Base-by-base conservation (phyloP, 805 yeast species). In the Isabelozyma rhagii region DNA sequence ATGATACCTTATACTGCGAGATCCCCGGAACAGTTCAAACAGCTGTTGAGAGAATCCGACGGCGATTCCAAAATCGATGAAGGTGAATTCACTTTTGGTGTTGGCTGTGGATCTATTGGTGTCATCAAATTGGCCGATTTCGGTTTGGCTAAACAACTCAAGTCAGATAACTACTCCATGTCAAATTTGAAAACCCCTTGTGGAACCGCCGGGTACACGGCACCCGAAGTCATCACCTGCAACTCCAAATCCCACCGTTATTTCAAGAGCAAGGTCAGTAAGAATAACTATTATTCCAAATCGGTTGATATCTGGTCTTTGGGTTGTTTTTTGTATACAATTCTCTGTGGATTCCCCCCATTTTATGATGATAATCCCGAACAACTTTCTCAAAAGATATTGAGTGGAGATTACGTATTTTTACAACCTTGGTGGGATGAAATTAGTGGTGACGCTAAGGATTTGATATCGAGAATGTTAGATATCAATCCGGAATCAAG, bases 381-480 rank as follows among this genome's bases (percentile, higher is more conserved):
- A 53, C 75, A 73, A 45, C 71, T 88, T 43, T 83, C 91, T 4
- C 77, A 77, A 48, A 88, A 87, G 63, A 89, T 87, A 31, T 74
- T 87, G 10, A 75, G 74, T 44, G 96, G 94, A 36, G 84, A 87
- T 49, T 88, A 79, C 65, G 79, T 81, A n/a, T 88, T 87, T 62
- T 71, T 88, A 47, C 71, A 79, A 51, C 96, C 96, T 1, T 88
- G 96, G 96, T 88, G 94, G 89, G 94, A 87, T 66, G 96, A 88
- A 62, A 85, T 88, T 36, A 77, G 85, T 46, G 67, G 63, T 39
- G 89, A 83, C 38, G 92, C 91, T 27, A 88, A 87, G 60, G 78
- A 79, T 57, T 77, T 88, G 58, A 88, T 88, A 11, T 67, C 79
- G 4, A 82, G 80, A 58, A 74, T 88, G 64, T 71, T 88, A 54